A percentile compares a stretch with the other conserved stretches of the same genome.
phyloP scores from a whole-genome alignment of 2,329 filamentous ascomycete genomes.

The Fusarium sp. region DNA sequence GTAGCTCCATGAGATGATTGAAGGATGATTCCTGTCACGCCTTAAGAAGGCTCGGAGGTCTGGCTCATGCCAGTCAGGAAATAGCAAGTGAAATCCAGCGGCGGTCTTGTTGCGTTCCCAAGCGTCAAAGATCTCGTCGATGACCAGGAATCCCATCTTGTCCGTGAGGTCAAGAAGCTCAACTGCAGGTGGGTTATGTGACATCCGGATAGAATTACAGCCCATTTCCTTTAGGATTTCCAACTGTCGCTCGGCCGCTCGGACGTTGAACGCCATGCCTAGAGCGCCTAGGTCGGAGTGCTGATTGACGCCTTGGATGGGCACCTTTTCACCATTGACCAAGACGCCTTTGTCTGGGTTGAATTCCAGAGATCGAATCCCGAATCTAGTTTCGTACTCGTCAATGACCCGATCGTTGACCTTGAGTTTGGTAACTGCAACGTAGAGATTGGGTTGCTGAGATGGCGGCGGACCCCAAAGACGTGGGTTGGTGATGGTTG shows the following conservation, averaged over 20 bases:
- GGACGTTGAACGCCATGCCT: constrained; percentile 59
- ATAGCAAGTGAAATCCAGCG: constrained; percentile 61
- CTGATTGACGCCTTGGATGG: constrained; percentile 57
- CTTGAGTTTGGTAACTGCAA: constrained; percentile 54
- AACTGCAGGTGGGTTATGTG: constrained; percentile 61
- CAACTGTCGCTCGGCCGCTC: constrained; percentile 58
- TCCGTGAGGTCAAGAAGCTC: constrained; percentile 61
- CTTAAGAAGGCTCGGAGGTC: constrained; percentile 61
- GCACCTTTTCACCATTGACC: constrained; percentile 56
- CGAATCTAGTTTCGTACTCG: constrained; percentile 59
- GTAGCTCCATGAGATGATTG: constrained; percentile 60
- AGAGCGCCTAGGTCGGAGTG: constrained; percentile 61
- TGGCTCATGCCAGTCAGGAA: constrained; percentile 61
- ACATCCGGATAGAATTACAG: constrained; percentile 58
- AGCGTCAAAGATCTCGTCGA: constrained; percentile 63
- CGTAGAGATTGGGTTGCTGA: constrained; percentile 57
- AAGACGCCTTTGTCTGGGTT: constrained; percentile 52
- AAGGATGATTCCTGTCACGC: constrained; percentile 63
- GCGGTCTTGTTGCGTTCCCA: constrained; percentile 57
- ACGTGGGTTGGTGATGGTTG: constrained; percentile 45
- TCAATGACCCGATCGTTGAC: constrained; percentile 46
- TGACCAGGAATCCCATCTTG: constrained; percentile 57
- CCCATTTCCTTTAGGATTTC: constrained; percentile 60
- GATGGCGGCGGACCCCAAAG: constrained; percentile 58
- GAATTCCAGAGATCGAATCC: constrained; percentile 56